Evolutionary conservation across 2,329 filamentous ascomycete genomes (phyloP), one percentile per base, ranked within the genome.

Genomic region (Fusarium proliferatum): DNA sequence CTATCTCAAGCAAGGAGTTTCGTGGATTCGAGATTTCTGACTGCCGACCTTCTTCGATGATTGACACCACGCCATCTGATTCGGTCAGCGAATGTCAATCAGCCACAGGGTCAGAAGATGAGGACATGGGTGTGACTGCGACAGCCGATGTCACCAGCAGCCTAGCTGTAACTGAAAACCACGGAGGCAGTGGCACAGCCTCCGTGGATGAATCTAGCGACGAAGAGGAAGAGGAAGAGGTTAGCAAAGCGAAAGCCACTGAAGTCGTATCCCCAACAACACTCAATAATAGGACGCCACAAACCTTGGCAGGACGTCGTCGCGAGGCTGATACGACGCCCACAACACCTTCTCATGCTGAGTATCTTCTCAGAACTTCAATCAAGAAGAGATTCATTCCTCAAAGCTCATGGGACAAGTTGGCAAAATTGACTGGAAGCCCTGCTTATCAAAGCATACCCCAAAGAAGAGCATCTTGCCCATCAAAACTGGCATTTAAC

Each of bases 311-410:
- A 26, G 19, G 16, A 23, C 56, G 16, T 11, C 56, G 16, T 11
- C 55, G 30, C 30, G 30, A 65, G 43, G 30, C 34, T 15, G 36
- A 49, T 43, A 42, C 33, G 43, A 51, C 56, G 38, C 34, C 21
- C n/a, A 15, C 45, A 33, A 15, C 64, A 21, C 42, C 64, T 30
- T 30, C 28, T 16, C 51, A 43, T 59, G 46, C 60, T 12, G 71
- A 67, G 6, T 74, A 72, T 39, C 74, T 78, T 21, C 58, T 80
- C 3, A 79, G 71, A 28, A 60, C 53, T 38, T 74, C 79, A 15
- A 41, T 79, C 12, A 74, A 75, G 52, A 74, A 75, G 53, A 73
- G 59, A 7, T 64, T 77, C 33, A 72, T 80, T 28, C 74, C 79
- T 17, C 65, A 72, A 28, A 76, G 67, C 11, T 74, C 77, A 16